A percentile compares a stretch with the other conserved stretches of the same genome.
These are phyloP conservation scores for Malus domestica DNA, from an alignment of 306 rosid genomes.

Conservation along the genomic window DNA sequence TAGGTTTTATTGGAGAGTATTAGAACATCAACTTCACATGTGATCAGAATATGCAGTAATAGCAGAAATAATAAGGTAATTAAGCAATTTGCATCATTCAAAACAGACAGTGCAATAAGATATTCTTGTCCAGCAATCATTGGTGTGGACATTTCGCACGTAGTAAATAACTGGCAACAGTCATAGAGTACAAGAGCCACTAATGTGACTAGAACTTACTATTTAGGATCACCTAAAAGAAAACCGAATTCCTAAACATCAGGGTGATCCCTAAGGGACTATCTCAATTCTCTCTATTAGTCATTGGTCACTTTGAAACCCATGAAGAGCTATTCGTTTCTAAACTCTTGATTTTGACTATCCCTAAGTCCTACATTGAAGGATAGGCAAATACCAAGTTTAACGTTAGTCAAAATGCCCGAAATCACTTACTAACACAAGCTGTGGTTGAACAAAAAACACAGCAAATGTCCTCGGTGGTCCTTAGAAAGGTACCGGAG, in stretches of 20 bases:
- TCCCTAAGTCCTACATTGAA: not conserved
- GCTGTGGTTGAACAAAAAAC: not conserved
- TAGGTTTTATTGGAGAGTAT: not conserved
- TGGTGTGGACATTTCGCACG: not conserved
- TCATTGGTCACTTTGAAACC: not conserved
- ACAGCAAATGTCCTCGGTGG: not conserved
- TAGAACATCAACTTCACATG: not conserved
- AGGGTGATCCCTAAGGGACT: not conserved
- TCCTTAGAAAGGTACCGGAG: not conserved
- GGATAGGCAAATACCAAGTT: not conserved
- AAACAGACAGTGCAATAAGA: not conserved
- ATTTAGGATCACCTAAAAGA: not conserved
- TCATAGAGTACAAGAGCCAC: not conserved
- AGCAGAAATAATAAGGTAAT: not conserved
- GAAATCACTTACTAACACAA: not conserved
- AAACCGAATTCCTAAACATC: not conserved
- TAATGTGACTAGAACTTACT: not conserved
- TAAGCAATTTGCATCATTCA: not conserved
- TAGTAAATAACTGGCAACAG: not conserved
- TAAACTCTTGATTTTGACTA: not conserved
- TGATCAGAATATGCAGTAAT: not conserved
- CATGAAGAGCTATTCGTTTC: not conserved
- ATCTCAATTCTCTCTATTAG: not conserved
- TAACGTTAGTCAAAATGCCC: not conserved
- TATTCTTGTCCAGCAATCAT: not conserved